phyloP scores from a whole-genome alignment of 1,139 yeast genomes.

The Yamadazyma oceani region DNA sequence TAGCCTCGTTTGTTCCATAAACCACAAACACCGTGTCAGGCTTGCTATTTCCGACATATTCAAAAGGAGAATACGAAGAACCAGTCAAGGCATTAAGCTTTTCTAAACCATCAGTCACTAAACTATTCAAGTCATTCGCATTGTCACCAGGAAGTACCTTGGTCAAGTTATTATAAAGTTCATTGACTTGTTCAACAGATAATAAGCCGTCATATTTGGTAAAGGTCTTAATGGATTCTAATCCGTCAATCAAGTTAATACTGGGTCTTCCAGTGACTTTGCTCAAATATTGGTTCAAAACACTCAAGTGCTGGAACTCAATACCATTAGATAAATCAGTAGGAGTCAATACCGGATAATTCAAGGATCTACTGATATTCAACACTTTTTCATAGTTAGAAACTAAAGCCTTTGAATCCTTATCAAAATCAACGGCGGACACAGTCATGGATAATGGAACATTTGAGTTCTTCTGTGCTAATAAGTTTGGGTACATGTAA shows the following conservation, averaged over 20 bases:
- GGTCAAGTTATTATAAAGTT: conserved; percentile 40
- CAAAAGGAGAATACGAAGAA: conserved; percentile 62
- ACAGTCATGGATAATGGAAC: conserved; percentile 72
- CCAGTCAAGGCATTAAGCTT: conserved; percentile 60
- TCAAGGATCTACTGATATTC: conserved; percentile 61
- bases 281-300: conserved; percentile 67
- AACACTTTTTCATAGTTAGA: conserved; percentile 70
- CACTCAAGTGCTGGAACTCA: conserved; percentile 69
- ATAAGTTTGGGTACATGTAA: conserved; percentile 58
- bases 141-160: conserved; percentile 22
- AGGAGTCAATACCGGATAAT: conserved; percentile 74
- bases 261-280: conserved; percentile 53
- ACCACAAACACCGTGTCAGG: conserved; percentile 75
- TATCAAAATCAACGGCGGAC: conserved; percentile 70
- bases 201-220: conserved; percentile 49
- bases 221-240: conserved; percentile 60
- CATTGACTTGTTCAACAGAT: conserved; percentile 45
- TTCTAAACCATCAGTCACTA: conserved; percentile 40
- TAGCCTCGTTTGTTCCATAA: conserved; percentile 70
- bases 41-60: conserved; percentile 60
- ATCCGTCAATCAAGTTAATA: conserved; percentile 78
- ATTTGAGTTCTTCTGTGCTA: conserved; percentile 32
- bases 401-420: conserved; percentile 48
- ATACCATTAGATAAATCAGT: conserved; percentile 43
- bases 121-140: conserved; percentile 35